Evolutionary conservation across 306 rosid species (phyloP).

Genomic region (Rubus idaeus): DNA sequence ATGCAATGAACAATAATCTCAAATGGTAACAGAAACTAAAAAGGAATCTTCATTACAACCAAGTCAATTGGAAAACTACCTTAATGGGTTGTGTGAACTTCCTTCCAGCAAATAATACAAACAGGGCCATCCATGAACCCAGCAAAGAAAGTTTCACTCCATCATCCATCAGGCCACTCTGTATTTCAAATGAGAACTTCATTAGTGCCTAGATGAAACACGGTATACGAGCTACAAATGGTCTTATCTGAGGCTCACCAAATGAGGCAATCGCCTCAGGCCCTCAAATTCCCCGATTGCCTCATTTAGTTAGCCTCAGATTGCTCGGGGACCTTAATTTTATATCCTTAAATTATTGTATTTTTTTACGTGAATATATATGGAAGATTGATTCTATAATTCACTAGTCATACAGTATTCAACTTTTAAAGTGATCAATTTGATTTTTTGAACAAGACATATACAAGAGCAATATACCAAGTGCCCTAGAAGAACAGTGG

Average conservation of each 20-base stretch:
- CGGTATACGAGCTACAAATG: background rate
- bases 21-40: slow-evolving; percentile 6
- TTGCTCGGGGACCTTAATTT: too few relatives aligned
- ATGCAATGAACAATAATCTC: background rate
- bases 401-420: background rate
- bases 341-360: too few relatives aligned
- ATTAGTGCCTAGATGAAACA: slow-evolving; percentile 9
- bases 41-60: background rate
- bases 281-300: too few relatives aligned
- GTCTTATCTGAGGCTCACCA: too few relatives aligned
- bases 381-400: too few relatives aligned
- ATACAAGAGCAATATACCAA: slow-evolving; percentile 44
- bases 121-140: slow-evolving; percentile 71
- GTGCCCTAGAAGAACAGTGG: slow-evolving; percentile 77
- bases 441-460: background rate
- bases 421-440: background rate
- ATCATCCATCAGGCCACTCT: slow-evolving; percentile 81
- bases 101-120: slow-evolving; percentile 82
- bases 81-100: slow-evolving; percentile 88
- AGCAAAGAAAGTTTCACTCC: slow-evolving; percentile 65
- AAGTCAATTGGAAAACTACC: slow-evolving; percentile 39
- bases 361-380: too few relatives aligned
- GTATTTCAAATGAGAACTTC: slow-evolving; percentile 32
- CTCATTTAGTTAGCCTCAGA: too few relatives aligned
- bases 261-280: too few relatives aligned